Evolutionary conservation across 192 early-diverging fungal genomes (phyloP).

Genomic region (Chytriomyces confervae): DNA sequence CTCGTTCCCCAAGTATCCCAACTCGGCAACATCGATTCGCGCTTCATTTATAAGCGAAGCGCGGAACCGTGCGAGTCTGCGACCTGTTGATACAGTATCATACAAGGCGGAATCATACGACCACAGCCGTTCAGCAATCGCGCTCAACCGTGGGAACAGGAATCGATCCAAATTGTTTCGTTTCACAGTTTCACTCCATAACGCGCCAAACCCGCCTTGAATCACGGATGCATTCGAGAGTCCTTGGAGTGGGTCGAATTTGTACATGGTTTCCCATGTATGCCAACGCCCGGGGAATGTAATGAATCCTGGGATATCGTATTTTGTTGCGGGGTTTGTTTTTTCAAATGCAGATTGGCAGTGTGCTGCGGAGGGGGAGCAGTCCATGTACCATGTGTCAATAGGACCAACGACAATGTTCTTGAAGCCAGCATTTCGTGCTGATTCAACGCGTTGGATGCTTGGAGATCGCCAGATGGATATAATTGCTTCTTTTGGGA

Average conservation of each 20-base stretch:
- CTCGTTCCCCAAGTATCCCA: not conserved
- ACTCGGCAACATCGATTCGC: not conserved
- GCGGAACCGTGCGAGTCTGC: not conserved
- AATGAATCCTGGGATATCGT: constrained; percentile 4
- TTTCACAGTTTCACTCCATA: constrained; percentile 37
- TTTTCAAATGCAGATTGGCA: not conserved
- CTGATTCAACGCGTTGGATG: not conserved
- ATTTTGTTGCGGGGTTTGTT: not conserved
- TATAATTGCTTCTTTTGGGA: not conserved
- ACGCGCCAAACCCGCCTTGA: constrained; percentile 35
- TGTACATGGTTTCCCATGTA: constrained; percentile 43
- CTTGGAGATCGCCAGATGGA: not conserved
- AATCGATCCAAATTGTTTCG: constrained; percentile 16
- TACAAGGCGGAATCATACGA: not conserved
- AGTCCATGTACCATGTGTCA: constrained; percentile 27
- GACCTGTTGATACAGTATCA: not conserved
- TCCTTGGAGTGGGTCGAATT: constrained; percentile 30
- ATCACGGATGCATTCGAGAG: constrained; percentile 20
- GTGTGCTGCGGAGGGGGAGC: constrained; percentile 15
- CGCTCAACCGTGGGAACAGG: constrained; percentile 32
- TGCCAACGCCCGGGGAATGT: constrained; percentile 26
- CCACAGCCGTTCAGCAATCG: constrained; percentile 41
- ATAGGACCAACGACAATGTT: constrained; percentile 5
- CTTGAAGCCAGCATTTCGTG: not conserved
- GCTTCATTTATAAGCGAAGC: not conserved